Evolutionary conservation across 129 eudicot species (phyloP).

Genomic region (Saposhnikovia divaricata): DNA sequence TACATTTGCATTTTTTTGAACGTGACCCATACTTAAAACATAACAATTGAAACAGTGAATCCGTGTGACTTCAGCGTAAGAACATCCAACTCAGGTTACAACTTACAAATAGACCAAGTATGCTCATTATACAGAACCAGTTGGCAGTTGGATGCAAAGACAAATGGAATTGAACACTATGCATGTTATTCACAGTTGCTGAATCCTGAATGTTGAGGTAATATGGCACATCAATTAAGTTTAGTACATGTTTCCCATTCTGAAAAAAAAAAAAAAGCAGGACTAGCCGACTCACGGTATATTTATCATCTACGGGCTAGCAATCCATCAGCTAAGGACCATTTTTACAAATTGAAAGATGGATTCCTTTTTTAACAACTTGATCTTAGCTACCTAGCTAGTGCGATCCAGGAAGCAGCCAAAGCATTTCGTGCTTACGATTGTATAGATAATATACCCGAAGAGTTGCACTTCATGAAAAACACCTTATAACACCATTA

Average conservation of each 20-base stretch:
- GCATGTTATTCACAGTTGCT: background rate
- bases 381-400: background rate
- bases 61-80: background rate
- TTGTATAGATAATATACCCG: no score
- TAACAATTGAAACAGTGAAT: background rate
- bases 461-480: no score
- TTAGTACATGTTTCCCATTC: no score
- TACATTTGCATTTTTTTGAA: background rate
- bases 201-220: background rate
- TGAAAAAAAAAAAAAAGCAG: background rate
- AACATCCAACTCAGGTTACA: background rate
- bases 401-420: slow-evolving; percentile 1
- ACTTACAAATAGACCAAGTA: background rate
- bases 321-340: background rate
- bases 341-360: background rate
- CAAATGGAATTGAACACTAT: background rate
- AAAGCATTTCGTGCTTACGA: background rate
- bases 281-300: background rate
- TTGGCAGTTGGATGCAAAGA: no score
- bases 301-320: background rate
- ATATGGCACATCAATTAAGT: background rate
- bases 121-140: background rate
- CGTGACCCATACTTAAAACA: background rate
- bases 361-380: background rate
- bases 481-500: no score